Evolutionary conservation across 2,329 filamentous ascomycete genomes (phyloP).

Genomic region (Aspergillus japonicus): DNA sequence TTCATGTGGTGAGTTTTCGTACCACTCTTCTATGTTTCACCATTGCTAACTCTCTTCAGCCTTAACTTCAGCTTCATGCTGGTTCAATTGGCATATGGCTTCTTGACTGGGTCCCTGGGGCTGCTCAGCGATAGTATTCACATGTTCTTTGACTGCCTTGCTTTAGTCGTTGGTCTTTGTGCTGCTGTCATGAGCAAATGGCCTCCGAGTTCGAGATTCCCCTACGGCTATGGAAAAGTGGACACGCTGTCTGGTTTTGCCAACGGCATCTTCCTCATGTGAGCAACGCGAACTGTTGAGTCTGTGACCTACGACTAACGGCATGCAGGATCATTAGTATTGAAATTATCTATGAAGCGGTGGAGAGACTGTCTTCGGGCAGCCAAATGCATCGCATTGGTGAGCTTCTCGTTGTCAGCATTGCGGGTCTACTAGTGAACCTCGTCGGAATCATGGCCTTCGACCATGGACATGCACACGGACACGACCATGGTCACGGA

Average conservation of each 20-base stretch:
- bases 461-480: conserved; percentile 59
- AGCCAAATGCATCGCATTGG: conserved; percentile 78
- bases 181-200: conserved; percentile 96
- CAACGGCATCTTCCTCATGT: conserved; percentile 93
- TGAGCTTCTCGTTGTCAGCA: conserved; percentile 86
- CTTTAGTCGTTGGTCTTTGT: conserved; percentile 82
- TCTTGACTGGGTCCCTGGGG: conserved; percentile 86
- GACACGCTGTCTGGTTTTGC: conserved; percentile 95
- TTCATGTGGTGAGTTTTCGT: conserved; percentile 75
- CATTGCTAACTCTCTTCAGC: conserved; percentile 47
- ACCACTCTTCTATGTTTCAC: neutral
- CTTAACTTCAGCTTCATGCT: conserved; percentile 95
- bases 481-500: conserved; percentile 48
- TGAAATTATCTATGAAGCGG: conserved; percentile 92
- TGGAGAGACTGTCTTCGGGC: conserved; percentile 81
- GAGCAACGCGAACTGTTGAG: conserved; percentile 31
- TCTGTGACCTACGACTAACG: conserved; percentile 13
- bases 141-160: conserved; percentile 98
- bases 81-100: conserved; percentile 91
- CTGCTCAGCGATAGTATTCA: conserved; percentile 97
- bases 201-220: conserved; percentile 84
- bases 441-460: conserved; percentile 89
- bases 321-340: conserved; percentile 77
- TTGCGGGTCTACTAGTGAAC: conserved; percentile 83
- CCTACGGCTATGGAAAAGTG: conserved; percentile 95